Evolutionary conservation across 768 basidiomycete species (phyloP), one percentile per base, ranked within the genome.

Genomic region (Agrocybe pediades): DNA sequence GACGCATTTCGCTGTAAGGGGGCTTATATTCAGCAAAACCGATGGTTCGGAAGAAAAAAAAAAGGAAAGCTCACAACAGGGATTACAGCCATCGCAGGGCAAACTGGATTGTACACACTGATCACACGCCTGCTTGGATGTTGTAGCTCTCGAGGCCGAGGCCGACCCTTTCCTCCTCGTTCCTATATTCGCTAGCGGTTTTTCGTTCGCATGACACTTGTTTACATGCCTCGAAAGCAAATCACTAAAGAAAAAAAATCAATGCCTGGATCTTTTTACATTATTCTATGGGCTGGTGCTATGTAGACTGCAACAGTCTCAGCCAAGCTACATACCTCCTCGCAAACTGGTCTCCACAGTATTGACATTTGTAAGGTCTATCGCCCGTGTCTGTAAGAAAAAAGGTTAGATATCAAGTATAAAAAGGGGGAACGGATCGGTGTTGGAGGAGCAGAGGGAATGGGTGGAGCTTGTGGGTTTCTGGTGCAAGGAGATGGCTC

Each of bases 281-380:
- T 24, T 13, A 26, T 2, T 26, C 40, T n/a, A n/a, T n/a, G n/a
- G n/a, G n/a, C n/a, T n/a, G 19, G 15, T 49, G 39, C 30, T 29
- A 36, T 39, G 41, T 16, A 33, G 47, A 49, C 17, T 36, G 23
- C n/a, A n/a, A n/a, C n/a, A 19, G 23, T n/a, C 2, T 9, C n/a
- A n/a, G n/a, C n/a, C n/a, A n/a, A n/a, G n/a, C n/a, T n/a, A 54
- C 63, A 15, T 42, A 88, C 90, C 90, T 92, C 65, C 92, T 72
- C 1, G 92, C 92, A 65, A 94, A 94, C 71, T 92, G 90, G 74
- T 94, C 92, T 30, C 91, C 91, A 68, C 92, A 94, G 58, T 86
- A 81, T 64, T 86, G 86, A 62, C 92, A 94, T 65, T 90, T 91
- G 78, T 94, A 94, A 8, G 92, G 92, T 41, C 92, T 79, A 76